A percentile compares a stretch with the other conserved stretches of the same genome.
phyloP scores from a whole-genome alignment of 139 green algal species.

The Limnomonas spitsbergensis region DNA sequence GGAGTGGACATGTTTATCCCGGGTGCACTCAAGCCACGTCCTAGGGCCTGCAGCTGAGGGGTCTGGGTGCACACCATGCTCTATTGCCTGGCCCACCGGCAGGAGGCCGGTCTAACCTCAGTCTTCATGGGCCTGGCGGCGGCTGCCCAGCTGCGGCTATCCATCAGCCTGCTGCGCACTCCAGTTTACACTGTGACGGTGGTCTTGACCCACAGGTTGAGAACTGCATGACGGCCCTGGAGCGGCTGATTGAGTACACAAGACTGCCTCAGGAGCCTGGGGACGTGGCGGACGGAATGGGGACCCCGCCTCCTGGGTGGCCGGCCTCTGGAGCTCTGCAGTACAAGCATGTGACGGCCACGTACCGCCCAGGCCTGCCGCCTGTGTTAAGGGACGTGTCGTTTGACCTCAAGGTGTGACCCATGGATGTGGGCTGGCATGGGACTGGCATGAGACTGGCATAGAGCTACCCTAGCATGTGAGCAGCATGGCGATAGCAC shows the following conservation, averaged over 20 bases:
- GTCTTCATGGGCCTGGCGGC: neutral
- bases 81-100: too few relatives aligned
- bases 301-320: slow-evolving; percentile 47
- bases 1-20: too few relatives aligned
- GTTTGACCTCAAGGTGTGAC: slow-evolving; percentile 52
- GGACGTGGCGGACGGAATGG: slow-evolving; percentile 12
- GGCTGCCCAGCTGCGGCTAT: neutral
- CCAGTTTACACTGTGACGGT: neutral
- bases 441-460: too few relatives aligned
- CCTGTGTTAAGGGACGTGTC: slow-evolving; percentile 65
- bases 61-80: too few relatives aligned
- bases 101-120: too few relatives aligned
- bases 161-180: neutral
- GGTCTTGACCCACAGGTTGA: neutral
- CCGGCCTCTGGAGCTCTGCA: slow-evolving; percentile 49
- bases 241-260: slow-evolving; percentile 81
- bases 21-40: too few relatives aligned
- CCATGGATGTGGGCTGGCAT: too few relatives aligned
- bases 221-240: slow-evolving; percentile 58
- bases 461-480: too few relatives aligned
- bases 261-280: slow-evolving; percentile 61
- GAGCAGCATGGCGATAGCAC: too few relatives aligned
- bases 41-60: too few relatives aligned
- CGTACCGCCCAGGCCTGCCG: slow-evolving; percentile 70
- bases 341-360: slow-evolving; percentile 53